Base-by-base conservation (phyloP, 805 yeast species). In the Wickerhamiella parazyma region DNA sequence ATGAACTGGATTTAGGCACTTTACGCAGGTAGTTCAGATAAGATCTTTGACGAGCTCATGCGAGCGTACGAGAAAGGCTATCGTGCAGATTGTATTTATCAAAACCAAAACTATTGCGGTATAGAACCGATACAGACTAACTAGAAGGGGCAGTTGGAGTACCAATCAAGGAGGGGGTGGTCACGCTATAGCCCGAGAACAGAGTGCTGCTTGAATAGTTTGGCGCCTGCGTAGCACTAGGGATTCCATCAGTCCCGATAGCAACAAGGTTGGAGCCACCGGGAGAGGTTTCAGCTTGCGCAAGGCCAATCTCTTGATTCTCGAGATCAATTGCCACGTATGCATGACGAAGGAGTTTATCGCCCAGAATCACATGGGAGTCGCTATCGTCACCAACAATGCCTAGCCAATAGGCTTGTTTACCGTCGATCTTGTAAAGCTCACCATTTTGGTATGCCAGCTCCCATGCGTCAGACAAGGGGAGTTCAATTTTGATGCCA, bases 331-430 rank as follows among this genome's bases (percentile, higher is more conserved):
- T 29, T 18, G 12, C 54, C 44, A 34, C 25, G 39, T 17, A 26
- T 14, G 78, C 78, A 29, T 72, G 68, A 44, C 81, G 66, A 48
- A 81, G 60, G 53, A 81, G 71, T 38, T 71, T 68, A 54, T 78
- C 85, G 8, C 91, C 91, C 22, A 81, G 62, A 45, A 77, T 66
- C 33, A 28, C 29, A 8, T 10, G 6, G 12, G 33, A 11, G 17
- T 17, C 9, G 16, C 24, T 9, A 2, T 36, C 31, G 31, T 28
- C 31, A n/a, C 8, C 26, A 24, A 14, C 20, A 11, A 36, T 22
- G 7, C 20, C 12, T 6, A 36, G 16, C 31, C 31, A 22, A 12
- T 36, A 36, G 2, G 31, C 38, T 6, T 26, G 31, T 5, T 7
- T n/a, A 7, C 40, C 40, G 25, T 37, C 18, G 6, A 26, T 7